Evolutionary conservation across 768 basidiomycete genomes (phyloP).

Genomic region (Pholiota molesta): DNA sequence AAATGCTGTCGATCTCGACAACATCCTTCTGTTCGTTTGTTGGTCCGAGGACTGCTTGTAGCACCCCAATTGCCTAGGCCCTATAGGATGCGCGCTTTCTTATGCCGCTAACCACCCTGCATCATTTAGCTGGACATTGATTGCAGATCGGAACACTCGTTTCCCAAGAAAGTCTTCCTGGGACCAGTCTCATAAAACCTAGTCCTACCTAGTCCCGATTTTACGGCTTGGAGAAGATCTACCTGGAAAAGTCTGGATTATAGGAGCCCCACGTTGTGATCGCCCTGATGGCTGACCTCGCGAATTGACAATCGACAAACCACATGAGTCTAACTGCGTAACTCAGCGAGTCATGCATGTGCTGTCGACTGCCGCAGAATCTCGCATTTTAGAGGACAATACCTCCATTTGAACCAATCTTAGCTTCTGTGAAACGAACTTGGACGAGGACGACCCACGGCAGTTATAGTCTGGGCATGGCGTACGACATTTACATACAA

Average conservation of each 20-base stretch:
- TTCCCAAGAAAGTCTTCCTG: not conserved
- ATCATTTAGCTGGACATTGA: not conserved
- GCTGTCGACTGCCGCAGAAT: not conserved
- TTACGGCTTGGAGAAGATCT: constrained; percentile 2
- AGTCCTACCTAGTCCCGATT: constrained; percentile 2
- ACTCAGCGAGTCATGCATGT: not conserved
- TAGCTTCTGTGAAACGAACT: not conserved
- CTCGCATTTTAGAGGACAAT: not conserved
- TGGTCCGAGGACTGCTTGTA: constrained; percentile 4
- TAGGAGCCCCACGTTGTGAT: constrained; percentile 12
- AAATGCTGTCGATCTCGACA: constrained; percentile 3
- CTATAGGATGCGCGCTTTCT: not conserved
- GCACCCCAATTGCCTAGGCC: not conserved
- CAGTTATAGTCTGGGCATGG: not conserved
- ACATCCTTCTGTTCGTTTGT: constrained; percentile 6
- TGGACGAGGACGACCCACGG: not conserved
- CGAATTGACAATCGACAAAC: constrained; percentile 6
- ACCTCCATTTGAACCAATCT: not conserved
- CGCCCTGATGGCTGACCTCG: constrained; percentile 5
- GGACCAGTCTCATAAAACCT: not conserved
- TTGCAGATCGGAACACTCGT: not conserved
- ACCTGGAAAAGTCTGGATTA: constrained; percentile 1
- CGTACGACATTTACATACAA: not conserved
- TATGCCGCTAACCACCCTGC: not conserved
- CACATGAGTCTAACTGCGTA: constrained; percentile 9